Evolutionary conservation across 1,284 basidiomycete genomes (phyloP), one percentile per base, ranked within the genome.

Genomic region (Inonotus hispidus): DNA sequence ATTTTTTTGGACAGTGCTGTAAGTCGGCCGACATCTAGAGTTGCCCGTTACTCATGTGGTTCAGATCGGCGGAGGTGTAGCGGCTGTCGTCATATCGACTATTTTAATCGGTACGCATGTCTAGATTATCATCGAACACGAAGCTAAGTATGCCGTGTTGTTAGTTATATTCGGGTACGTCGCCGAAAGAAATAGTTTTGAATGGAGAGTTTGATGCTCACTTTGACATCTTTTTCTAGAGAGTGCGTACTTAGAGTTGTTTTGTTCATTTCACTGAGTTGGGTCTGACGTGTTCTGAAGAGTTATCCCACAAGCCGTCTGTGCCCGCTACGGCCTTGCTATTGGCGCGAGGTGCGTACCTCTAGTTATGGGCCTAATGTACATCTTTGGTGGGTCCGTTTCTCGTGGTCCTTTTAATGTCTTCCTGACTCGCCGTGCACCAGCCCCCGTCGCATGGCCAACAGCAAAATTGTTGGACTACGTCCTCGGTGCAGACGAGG

Each of bases 1-100:
- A 95, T 98, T 65, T 96, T 98, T 71, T 78, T 97, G 53, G 93
- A 98, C 69, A 89, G 86, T 65, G 90, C 95, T 16, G 88, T 92
- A 72, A 63, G 86, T 70, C 4, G 16, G 19, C 14, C 25, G n/a
- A 8, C 3, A 29, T 56, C 70, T 21, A 53, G 13, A 37, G 35
- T 49, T 16, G 2, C 23, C n/a, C 2, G 43, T 8, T 60, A 53
- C 54, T 58, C 35, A 55, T 50, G 13, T 53, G n/a, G 32, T 39
- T 19, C 53, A 87, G 85, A 75, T 95, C 39, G 92, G 92, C 29
- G 93, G 93, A 10, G 95, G 95, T 21, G 70, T 95, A 16, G 84
- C 87, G 21, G 94, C 95, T 0, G 85, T 95, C 10, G 81, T 84
- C 8, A 90, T 93, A 19, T 93, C 93, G 1, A 95, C 93, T 0